Base-by-base conservation (phyloP, 768 basidiomycete genomes). In the Termitomyces eurrhizus region DNA sequence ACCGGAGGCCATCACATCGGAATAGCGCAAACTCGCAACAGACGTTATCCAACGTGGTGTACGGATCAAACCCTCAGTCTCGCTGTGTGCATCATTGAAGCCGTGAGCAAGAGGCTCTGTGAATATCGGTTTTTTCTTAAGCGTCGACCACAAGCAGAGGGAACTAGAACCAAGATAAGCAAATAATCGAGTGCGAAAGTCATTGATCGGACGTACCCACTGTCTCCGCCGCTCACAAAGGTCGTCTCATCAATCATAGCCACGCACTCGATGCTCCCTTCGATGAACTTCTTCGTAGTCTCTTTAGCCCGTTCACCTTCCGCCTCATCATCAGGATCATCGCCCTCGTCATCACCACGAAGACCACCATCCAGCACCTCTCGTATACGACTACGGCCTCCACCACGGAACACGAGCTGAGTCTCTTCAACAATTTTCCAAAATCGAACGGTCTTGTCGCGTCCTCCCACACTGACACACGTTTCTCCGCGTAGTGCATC, bases 371-470 rank as follows among this genome's bases (percentile, higher is more conserved):
- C 95, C 32, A 95, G 69, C 8, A 92, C 84, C 69, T 93, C 90
- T 57, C 90, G 78, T 64, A 92, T 79, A 39, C 83, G 83, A 74
- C 89, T 95, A 65, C 85, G 82, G 5, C 90, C 94, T n/a, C 97
- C 97, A 29, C 96, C 97, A 41, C 97, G 84, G 69, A 98, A 98
- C 7, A 99, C 95, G 29, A 99, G 80, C 69, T 98, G 96, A 13
- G 84, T 92, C 73, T 98, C 95, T 56, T 99, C 96, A 41, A 87
- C 85, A 55, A 98, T 90, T 76, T 98, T 98, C 96, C 96, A 99
- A 75, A 85, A 98, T 39, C 97, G 82, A 61, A 88, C 83, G 0
- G 95, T 97, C 70, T 93, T 89, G 77, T 99, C 97, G 37, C 94
- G 80, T 0, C 87, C 92, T 21, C 96, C 97, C 6, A 89, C 90